phyloP scores from a whole-genome alignment of 352 stramenopile species.

The Phytophthora idaei region DNA sequence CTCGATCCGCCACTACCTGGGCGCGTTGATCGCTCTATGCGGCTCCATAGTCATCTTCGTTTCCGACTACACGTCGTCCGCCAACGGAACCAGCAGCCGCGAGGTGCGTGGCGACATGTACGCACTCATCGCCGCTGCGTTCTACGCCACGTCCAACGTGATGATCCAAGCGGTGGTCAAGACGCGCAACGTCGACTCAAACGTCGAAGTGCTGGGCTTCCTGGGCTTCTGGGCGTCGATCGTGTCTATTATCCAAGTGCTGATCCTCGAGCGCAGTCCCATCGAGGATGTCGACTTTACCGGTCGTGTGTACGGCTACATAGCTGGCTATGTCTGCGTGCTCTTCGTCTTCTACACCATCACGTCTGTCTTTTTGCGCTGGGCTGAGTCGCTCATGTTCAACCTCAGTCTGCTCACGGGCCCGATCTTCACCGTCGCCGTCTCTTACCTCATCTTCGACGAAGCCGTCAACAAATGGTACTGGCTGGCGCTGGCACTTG shows the following conservation, averaged over 20 bases:
- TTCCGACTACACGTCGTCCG: conserved; percentile 54
- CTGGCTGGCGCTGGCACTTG: conserved; percentile 60
- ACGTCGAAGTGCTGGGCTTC: conserved; percentile 63
- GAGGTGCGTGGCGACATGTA: conserved; percentile 66
- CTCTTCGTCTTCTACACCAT: conserved; percentile 73
- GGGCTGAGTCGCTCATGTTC: conserved; percentile 71
- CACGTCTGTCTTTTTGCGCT: conserved; percentile 60
- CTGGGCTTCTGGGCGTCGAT: conserved; percentile 60
- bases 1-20: conserved; percentile 55
- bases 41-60: conserved; percentile 66
- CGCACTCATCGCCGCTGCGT: conserved; percentile 58
- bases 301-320: conserved; percentile 59
- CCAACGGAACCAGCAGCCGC: conserved; percentile 43
- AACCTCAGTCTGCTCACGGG: conserved; percentile 67
- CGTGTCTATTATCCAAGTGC: conserved; percentile 59
- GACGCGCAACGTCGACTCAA: conserved; percentile 55
- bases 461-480: conserved; percentile 65
- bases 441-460: conserved; percentile 67
- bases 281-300: conserved; percentile 57
- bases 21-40: conserved; percentile 44
- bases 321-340: conserved; percentile 57
- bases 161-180: conserved; percentile 79
- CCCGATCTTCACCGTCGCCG: conserved; percentile 61
- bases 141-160: conserved; percentile 73
- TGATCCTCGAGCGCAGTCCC: conserved; percentile 46